Percentiles rank a stretch among this genome's conserved stretches.
phyloP scores from a whole-genome alignment of 2,329 filamentous ascomycete species.

The Paraconiothyrium sp. region DNA sequence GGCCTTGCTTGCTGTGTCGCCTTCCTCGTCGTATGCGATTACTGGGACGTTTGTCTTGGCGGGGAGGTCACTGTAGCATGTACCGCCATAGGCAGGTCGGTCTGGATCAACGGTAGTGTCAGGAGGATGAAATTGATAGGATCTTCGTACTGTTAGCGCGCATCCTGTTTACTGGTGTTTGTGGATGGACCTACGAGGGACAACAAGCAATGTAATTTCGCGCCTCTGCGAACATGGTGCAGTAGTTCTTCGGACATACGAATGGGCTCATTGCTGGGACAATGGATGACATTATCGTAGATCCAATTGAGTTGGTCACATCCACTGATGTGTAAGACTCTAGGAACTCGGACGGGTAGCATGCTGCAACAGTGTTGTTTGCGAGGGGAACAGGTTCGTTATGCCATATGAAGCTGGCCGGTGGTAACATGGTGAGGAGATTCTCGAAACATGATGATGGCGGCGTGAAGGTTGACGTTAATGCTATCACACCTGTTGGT shows the following conservation, averaged over 20 bases:
- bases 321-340: constrained; percentile 29
- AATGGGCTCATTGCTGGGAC: constrained; percentile 39
- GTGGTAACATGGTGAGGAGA: constrained; percentile 33
- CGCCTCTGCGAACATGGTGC: constrained; percentile 27
- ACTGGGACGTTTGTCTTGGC: constrained; percentile 27
- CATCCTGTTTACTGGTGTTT: background rate
- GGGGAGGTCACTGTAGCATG: constrained; percentile 36
- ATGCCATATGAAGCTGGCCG: constrained; percentile 37
- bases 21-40: constrained; percentile 28
- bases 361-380: constrained; percentile 30
- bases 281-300: constrained; percentile 21
- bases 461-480: constrained; percentile 39
- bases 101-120: constrained; percentile 24
- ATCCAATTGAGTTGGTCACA: constrained; percentile 19
- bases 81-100: constrained; percentile 38
- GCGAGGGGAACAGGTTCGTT: constrained; percentile 38
- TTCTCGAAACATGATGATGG: constrained; percentile 35
- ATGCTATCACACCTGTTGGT: constrained; percentile 25
- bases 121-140: constrained; percentile 31
- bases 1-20: constrained; percentile 23
- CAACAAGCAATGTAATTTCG: constrained; percentile 42
- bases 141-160: constrained; percentile 20
- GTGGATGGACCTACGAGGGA: constrained; percentile 29
- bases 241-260: constrained; percentile 36
- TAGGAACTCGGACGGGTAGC: constrained; percentile 38